Base-by-base conservation (phyloP, 768 basidiomycete species). In the Boletus reticuloceps region DNA sequence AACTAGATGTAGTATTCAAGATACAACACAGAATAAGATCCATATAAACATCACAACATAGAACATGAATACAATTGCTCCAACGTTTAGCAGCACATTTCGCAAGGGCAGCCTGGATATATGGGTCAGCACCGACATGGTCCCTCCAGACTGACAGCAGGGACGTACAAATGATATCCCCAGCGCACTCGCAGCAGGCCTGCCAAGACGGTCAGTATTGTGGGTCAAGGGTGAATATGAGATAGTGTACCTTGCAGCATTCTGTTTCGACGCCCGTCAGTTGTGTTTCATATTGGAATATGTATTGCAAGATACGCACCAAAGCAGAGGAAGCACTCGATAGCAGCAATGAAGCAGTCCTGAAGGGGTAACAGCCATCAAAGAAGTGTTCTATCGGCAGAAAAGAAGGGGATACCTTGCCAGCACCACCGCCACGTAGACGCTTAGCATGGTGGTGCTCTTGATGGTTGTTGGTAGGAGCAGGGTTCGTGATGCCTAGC, bases 271-370 rank as follows among this genome's bases (percentile, higher is more conserved):
- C 31, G 20, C 5, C 17, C 6, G 51, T 54, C 44, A 59, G 54
- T 42, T 41, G 0, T 8, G 10, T 37, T n/a, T 40, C 27, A 12
- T 20, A 4, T 8, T 11, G 36, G 37, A 42, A 31, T 9, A 10
- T 29, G 29, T 29, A 29, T 29, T 29, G 11, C 2, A 40, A 11
- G 5, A 17, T 22, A 69, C 85, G 62, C 58, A 86, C 85, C 87
- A 66, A 82, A 89, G 73, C 88, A 89, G 22, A 90, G 61, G 79
- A 88, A 89, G 66, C 85, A 88, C 29, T 76, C 82, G 36, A 87
- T 7, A 17, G 79, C 50, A 19, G 77, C 84, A 27, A 90, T 50
- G 73, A 87, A 80, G 68, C 86, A 89, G 67, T 88, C 85, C 87
- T 89, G 54, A 36, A 51, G 14, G 38, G 14, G 9, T n/a, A 22